Evolutionary conservation across 1,139 yeast genomes (phyloP).

Genomic region (Magnusiomyces ingens): DNA sequence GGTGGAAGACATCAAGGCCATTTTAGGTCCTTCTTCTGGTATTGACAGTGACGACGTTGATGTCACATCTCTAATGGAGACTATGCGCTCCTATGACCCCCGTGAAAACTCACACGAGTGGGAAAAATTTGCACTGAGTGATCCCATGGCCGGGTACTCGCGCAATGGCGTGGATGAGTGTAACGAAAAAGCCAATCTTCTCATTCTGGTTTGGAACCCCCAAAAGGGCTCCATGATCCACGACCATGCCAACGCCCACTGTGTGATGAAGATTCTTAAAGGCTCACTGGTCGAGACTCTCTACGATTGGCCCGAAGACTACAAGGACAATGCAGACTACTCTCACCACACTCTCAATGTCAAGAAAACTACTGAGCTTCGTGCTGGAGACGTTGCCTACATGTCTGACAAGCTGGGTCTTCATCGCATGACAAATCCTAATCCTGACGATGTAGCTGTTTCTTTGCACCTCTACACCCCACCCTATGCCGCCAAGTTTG

Average conservation of each 20-base stretch:
- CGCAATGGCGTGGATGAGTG: conserved; percentile 61
- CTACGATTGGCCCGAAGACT: conserved; percentile 46
- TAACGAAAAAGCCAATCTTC: conserved; percentile 61
- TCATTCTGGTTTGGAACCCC: conserved; percentile 68
- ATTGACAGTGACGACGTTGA: conserved; percentile 47
- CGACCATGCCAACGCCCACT: conserved; percentile 72
- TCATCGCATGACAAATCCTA: conserved; percentile 56
- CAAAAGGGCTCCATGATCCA: conserved; percentile 62
- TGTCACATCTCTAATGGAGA: conserved; percentile 39
- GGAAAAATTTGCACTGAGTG: conserved; percentile 53
- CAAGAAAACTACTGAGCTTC: conserved; percentile 33
- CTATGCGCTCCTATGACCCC: conserved; percentile 47
- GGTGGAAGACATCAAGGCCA: conserved; percentile 30
- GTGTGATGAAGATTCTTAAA: conserved; percentile 48
- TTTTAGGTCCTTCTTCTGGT: conserved; percentile 36
- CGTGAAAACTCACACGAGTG: conserved; percentile 44
- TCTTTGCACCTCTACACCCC: conserved; percentile 72
- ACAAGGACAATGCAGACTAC: conserved; percentile 1
- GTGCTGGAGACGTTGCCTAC: conserved; percentile 52
- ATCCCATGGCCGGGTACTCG: conserved; percentile 40
- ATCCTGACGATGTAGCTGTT: conserved; percentile 45
- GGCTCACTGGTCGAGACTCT: conserved; percentile 56
- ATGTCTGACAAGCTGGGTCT: conserved; percentile 62
- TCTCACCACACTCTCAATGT: conserved; percentile 20
- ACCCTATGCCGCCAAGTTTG: conserved; percentile 63